Conservation (phyloP, 2,329 filamentous ascomycete genomes). For the Podosphaera xanthii region DNA sequence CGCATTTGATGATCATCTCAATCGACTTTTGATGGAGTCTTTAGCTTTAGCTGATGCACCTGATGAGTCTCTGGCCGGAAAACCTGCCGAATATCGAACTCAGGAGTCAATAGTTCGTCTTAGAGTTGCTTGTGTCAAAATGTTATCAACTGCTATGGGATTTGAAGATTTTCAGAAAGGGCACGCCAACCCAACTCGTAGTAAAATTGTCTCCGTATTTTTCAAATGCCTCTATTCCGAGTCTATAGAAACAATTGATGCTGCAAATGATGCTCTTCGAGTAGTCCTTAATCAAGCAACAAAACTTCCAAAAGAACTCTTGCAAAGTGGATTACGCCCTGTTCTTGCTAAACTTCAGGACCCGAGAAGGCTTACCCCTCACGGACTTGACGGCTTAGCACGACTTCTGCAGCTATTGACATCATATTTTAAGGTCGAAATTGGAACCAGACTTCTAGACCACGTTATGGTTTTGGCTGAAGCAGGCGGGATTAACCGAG, state of each 20-base stretch:
- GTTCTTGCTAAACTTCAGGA: slow-evolving; percentile 95
- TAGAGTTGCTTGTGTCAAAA: slow-evolving; percentile 76
- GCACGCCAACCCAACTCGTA: slow-evolving; percentile 39
- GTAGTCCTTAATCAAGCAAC: slow-evolving; percentile 71
- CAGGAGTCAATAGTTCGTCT: slow-evolving; percentile 82
- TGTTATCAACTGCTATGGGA: slow-evolving; percentile 79
- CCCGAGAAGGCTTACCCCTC: slow-evolving; percentile 67
- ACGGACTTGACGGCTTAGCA: slow-evolving; percentile 76
- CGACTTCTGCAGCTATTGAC: slow-evolving; percentile 76
- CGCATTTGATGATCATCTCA: slow-evolving; percentile 76
- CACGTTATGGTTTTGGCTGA: slow-evolving; percentile 85
- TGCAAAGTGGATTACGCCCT: slow-evolving; percentile 81
- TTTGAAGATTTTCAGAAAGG: slow-evolving; percentile 77
- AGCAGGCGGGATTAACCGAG: slow-evolving; percentile 55
- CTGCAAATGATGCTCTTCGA: slow-evolving; percentile 75
- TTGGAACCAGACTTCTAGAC: slow-evolving; percentile 76
- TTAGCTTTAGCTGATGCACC: slow-evolving; percentile 83
- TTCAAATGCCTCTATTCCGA: slow-evolving; percentile 95
- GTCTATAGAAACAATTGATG: slow-evolving; percentile 76
- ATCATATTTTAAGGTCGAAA: slow-evolving; percentile 98
- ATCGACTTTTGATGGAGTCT: slow-evolving; percentile 78
- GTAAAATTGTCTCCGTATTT: slow-evolving; percentile 75
- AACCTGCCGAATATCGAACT: slow-evolving; percentile 84
- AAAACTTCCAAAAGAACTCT: slow-evolving; percentile 80
- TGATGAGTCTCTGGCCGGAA: slow-evolving; percentile 78